phyloP scores from a whole-genome alignment of 2,329 filamentous ascomycete species.

The Lachnellula hyalina region DNA sequence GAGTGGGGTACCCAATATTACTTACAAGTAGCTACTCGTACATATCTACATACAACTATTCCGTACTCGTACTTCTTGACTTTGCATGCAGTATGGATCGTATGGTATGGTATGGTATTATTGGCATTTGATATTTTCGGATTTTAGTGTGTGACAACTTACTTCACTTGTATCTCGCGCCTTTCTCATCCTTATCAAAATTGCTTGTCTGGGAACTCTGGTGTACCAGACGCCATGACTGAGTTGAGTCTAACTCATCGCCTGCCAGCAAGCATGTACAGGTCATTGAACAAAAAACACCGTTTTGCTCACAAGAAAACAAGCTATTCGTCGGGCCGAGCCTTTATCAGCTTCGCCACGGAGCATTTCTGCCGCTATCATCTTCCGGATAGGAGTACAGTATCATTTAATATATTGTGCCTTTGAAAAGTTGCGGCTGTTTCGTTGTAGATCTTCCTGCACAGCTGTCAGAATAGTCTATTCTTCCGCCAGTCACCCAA shows the following conservation, averaged over 20 bases:
- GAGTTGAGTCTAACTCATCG: background rate
- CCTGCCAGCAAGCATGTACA: background rate
- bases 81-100: too few relatives aligned
- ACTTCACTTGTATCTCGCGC: too few relatives aligned
- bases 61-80: too few relatives aligned
- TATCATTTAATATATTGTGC: background rate
- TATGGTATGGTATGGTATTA: too few relatives aligned
- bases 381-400: conserved; percentile 8
- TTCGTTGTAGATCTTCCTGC: conserved; percentile 7
- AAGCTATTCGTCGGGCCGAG: conserved; percentile 1
- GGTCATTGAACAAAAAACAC: too few relatives aligned
- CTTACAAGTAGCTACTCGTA: background rate
- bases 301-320: background rate
- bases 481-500: conserved; percentile 16
- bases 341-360: conserved; percentile 16
- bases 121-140: too few relatives aligned
- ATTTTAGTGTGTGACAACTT: too few relatives aligned
- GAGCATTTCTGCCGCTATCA: conserved; percentile 19
- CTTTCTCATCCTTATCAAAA: background rate
- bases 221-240: too few relatives aligned
- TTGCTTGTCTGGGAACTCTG: background rate
- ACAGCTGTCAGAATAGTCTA: background rate
- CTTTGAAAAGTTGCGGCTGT: conserved; percentile 5
- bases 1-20: background rate
- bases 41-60: too few relatives aligned